These are phyloP conservation scores for Melaleuca quinquenervia DNA, from an alignment of 345 rosid species.

Conservation along the genomic window DNA sequence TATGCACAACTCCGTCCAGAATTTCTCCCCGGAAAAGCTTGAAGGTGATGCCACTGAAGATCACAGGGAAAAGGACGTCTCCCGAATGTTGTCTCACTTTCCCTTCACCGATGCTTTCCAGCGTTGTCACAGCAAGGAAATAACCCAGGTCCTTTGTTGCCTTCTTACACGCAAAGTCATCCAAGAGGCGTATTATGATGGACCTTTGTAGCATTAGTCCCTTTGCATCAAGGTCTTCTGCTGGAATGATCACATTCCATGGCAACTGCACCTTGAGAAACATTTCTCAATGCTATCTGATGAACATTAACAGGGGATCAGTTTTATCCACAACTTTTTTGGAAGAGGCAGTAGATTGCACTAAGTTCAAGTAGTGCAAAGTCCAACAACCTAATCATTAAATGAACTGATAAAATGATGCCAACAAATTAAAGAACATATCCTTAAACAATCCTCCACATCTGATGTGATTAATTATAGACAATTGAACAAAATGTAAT, in stretches of 20 bases:
- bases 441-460: not conserved
- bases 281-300: slow-evolving; percentile 23
- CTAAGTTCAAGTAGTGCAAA: not conserved
- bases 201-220: slow-evolving; percentile 66
- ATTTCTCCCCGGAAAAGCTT: slow-evolving; percentile 79
- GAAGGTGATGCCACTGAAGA: slow-evolving; percentile 62
- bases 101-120: slow-evolving; percentile 64
- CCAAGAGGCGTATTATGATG: slow-evolving; percentile 42
- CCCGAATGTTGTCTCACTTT: slow-evolving; percentile 57
- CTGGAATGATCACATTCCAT: slow-evolving; percentile 76
- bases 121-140: slow-evolving; percentile 39
- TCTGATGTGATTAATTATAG: not conserved
- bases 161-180: slow-evolving; percentile 49
- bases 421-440: not conserved
- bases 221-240: slow-evolving; percentile 52
- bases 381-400: not conserved
- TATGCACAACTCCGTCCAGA: slow-evolving; percentile 56
- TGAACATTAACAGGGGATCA: not conserved
- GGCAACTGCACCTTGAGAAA: slow-evolving; percentile 62
- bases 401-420: not conserved
- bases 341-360: not conserved
- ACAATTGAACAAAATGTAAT: not conserved
- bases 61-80: slow-evolving; percentile 72
- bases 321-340: not conserved
- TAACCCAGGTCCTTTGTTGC: slow-evolving; percentile 75